Conservation (phyloP, 2,329 filamentous ascomycete genomes). For the Phyllosticta capitalensis region DNA sequence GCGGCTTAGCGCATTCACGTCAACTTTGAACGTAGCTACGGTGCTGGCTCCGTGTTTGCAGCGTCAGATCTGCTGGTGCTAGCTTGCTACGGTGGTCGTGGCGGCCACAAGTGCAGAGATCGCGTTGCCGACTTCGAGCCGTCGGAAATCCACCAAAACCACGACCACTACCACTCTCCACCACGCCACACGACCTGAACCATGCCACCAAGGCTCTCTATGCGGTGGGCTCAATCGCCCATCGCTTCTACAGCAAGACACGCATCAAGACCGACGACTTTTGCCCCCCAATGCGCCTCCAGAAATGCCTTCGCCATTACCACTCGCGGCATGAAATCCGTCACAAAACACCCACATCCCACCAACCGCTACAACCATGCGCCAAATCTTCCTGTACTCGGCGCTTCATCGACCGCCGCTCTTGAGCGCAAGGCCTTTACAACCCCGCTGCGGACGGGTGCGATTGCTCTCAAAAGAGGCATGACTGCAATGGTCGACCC, state of each 20-base stretch:
- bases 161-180: background rate
- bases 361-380: slow-evolving; percentile 42
- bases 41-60: background rate
- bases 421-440: slow-evolving; percentile 48
- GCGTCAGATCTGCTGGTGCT: background rate
- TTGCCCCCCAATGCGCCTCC: background rate
- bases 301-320: slow-evolving; percentile 2
- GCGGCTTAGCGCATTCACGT: background rate
- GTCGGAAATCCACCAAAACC: background rate
- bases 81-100: background rate
- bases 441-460: slow-evolving; percentile 63
- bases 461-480: slow-evolving; percentile 83
- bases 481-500: slow-evolving; percentile 86
- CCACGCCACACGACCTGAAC: background rate
- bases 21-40: background rate
- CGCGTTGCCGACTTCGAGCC: slow-evolving; percentile 6
- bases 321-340: slow-evolving; percentile 6
- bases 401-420: slow-evolving; percentile 48
- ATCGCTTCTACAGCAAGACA: background rate
- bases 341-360: slow-evolving; percentile 4
- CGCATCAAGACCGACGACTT: background rate
- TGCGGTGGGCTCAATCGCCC: slow-evolving; percentile 2
- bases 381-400: slow-evolving; percentile 41
- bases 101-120: slow-evolving; percentile 7
- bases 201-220: slow-evolving; percentile 5